Conservation (phyloP, 768 basidiomycete genomes). For the Suillus paluster region DNA sequence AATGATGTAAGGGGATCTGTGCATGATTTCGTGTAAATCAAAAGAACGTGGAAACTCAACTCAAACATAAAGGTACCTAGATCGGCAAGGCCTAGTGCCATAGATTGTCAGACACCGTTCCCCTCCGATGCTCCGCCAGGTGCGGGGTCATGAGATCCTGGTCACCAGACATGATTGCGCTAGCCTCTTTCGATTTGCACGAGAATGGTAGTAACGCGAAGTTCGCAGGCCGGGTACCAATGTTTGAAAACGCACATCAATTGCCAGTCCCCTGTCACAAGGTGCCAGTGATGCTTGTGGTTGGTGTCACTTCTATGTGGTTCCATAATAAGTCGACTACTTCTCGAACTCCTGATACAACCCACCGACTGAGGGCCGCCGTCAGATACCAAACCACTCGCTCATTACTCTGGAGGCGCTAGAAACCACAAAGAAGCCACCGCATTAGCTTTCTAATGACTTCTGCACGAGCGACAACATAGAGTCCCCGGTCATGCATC, state of each 20-base stretch:
- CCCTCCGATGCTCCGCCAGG: too few species aligned
- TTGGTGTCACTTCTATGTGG: not conserved
- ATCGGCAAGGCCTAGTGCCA: too few species aligned
- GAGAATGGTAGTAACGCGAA: not conserved
- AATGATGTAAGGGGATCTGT: not conserved
- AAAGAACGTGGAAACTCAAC: too few species aligned
- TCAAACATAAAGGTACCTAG: too few species aligned
- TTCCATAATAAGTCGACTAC: not conserved
- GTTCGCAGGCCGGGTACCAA: not conserved
- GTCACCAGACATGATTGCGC: not conserved
- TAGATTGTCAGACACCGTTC: too few species aligned
- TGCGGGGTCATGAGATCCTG: not conserved
- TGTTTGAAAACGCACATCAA: not conserved
- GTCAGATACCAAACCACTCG: not conserved
- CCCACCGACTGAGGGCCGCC: not conserved
- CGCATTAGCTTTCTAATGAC: not conserved
- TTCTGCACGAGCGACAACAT: not conserved
- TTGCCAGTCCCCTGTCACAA: not conserved
- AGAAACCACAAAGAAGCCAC: not conserved
- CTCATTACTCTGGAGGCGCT: not conserved
- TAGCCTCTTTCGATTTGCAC: not conserved
- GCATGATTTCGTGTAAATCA: too few species aligned
- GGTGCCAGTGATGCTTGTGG: not conserved
- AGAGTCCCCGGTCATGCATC: not conserved
- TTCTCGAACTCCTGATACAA: not conserved